Evolutionary conservation across 345 rosid species (phyloP).

Genomic region (Luvunga scandens): DNA sequence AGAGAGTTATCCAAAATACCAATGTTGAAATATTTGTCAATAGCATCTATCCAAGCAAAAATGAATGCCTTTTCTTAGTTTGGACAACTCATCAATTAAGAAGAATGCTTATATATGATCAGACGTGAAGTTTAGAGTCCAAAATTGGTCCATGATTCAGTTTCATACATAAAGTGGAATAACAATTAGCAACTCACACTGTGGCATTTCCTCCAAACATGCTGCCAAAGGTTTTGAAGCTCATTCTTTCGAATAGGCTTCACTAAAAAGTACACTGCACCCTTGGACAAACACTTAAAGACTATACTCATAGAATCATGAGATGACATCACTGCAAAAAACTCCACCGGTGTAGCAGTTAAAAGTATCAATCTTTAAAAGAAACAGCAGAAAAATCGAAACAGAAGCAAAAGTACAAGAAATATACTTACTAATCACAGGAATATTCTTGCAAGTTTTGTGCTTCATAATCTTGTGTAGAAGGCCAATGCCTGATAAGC

Average conservation of each 20-base stretch:
- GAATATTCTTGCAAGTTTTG: slow-evolving; percentile 50
- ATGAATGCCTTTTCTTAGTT: background rate
- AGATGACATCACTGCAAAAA: slow-evolving; percentile 64
- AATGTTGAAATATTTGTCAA: slow-evolving; percentile 4
- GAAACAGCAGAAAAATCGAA: background rate
- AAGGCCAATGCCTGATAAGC: slow-evolving; percentile 56
- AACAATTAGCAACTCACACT: slow-evolving; percentile 41
- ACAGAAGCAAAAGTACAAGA: background rate
- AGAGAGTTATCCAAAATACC: background rate
- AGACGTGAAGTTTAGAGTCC: slow-evolving; percentile 20
- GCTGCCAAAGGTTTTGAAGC: slow-evolving; percentile 64
- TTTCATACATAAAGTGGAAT: slow-evolving; percentile 16
- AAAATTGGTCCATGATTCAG: slow-evolving; percentile 18
- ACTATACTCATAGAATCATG: slow-evolving; percentile 51
- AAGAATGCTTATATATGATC: slow-evolving; percentile 8
- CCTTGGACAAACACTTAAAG: slow-evolving; percentile 57
- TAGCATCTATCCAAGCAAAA: background rate
- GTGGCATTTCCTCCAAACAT: slow-evolving; percentile 60
- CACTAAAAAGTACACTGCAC: slow-evolving; percentile 55
- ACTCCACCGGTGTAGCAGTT: slow-evolving; percentile 27
- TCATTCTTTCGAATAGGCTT: slow-evolving; percentile 64
- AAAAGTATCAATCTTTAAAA: slow-evolving; percentile 21
- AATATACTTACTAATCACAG: slow-evolving; percentile 52
- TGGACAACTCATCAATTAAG: slow-evolving; percentile 1
- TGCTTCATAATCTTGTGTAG: slow-evolving; percentile 57